Conservation (phyloP, 192 early-diverging fungal species). For the Entomortierella beljakovae region DNA sequence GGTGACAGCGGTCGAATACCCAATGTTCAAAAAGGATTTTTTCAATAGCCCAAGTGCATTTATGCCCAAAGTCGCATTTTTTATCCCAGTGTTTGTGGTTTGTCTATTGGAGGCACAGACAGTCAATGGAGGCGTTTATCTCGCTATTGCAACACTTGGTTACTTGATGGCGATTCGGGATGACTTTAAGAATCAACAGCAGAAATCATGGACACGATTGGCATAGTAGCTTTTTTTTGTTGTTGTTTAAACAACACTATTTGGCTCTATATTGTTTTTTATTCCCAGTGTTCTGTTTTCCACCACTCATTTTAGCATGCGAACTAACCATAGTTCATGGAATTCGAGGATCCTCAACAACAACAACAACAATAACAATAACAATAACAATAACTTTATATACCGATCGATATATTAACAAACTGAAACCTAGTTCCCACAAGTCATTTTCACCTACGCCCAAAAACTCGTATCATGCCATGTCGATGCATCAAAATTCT, state of each 20-base stretch:
- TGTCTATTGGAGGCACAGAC: slow-evolving; percentile 34
- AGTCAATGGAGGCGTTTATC: slow-evolving; percentile 44
- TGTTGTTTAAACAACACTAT: too few relatives aligned
- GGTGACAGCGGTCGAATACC: slow-evolving; percentile 33
- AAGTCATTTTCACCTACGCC: too few relatives aligned
- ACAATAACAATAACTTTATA: too few relatives aligned
- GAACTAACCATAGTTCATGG: too few relatives aligned
- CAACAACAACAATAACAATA: not conserved
- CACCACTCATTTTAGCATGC: too few relatives aligned
- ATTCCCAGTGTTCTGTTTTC: too few relatives aligned
- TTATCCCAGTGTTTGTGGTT: slow-evolving; percentile 35
- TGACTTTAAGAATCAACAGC: slow-evolving; percentile 38
- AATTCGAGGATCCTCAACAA: too few relatives aligned
- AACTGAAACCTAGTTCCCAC: too few relatives aligned
- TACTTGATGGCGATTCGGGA: slow-evolving; percentile 40
- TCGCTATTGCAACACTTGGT: slow-evolving; percentile 35
- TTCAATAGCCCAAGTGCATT: slow-evolving; percentile 27
- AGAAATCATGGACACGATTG: slow-evolving; percentile 9
- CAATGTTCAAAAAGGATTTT: slow-evolving; percentile 20
- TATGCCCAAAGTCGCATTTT: slow-evolving; percentile 38
- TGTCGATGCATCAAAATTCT: not conserved
- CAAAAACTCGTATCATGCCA: too few relatives aligned
- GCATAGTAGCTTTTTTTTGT: not conserved
- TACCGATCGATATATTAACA: too few relatives aligned
- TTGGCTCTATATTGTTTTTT: too few relatives aligned